Percentiles rank a stretch among this genome's conserved stretches.
phyloP scores from a whole-genome alignment of 2,329 filamentous ascomycete genomes.

The Claviceps quebecensis region DNA sequence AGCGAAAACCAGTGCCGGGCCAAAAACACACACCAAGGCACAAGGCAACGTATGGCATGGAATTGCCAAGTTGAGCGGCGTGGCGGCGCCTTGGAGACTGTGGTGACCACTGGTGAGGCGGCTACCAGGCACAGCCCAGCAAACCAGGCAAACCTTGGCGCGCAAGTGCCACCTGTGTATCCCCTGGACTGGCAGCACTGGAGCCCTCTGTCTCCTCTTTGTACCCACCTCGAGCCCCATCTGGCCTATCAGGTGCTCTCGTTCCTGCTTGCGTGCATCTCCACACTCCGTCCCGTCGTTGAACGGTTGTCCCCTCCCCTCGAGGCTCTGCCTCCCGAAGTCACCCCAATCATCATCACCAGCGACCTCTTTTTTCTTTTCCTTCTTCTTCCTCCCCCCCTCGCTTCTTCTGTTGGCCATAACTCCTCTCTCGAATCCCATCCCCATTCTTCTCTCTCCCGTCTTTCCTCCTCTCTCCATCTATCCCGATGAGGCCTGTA shows the following conservation, averaged over 20 bases:
- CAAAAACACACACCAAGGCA: no score
- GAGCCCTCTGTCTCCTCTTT: background rate
- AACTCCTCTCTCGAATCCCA: slow-evolving; percentile 8
- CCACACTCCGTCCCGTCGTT: background rate
- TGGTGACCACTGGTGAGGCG: background rate
- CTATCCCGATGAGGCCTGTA: slow-evolving; percentile 21
- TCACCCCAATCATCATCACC: slow-evolving; percentile 8
- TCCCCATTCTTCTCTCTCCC: slow-evolving; percentile 2
- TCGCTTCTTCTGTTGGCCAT: slow-evolving; percentile 11
- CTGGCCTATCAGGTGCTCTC: background rate
- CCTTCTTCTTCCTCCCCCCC: slow-evolving; percentile 12
- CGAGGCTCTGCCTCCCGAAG: background rate
- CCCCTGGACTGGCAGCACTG: background rate
- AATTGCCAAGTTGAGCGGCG: no score
- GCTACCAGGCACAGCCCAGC: background rate
- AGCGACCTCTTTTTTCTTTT: slow-evolving; percentile 12
- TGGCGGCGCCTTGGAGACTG: no score
- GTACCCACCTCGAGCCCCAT: background rate
- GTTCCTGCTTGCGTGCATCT: background rate
- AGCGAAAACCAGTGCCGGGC: no score
- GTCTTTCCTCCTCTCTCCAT: slow-evolving; percentile 4
- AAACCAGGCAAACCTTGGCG: background rate
- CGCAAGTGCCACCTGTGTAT: background rate
- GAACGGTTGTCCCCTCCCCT: background rate
- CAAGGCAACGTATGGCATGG: no score